Percentiles rank a stretch among this genome's conserved stretches.
These are phyloP conservation scores for Hymenoscyphus linearis DNA, from an alignment of 2,329 filamentous ascomycete species.

Conservation along the genomic window DNA sequence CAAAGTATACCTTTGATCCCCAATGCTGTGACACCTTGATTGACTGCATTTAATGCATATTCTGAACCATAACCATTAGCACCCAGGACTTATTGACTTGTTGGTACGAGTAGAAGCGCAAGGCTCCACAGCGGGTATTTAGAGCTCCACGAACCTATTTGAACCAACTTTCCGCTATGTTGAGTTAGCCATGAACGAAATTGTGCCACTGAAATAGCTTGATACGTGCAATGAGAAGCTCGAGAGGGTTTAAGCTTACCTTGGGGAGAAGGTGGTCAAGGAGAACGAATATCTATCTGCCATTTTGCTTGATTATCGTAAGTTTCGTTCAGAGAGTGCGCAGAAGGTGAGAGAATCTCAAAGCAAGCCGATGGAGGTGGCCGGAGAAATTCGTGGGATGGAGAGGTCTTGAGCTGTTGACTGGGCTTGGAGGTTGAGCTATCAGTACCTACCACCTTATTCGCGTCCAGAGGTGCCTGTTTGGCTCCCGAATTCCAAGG, in stretches of 20 bases:
- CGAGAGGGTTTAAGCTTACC: slow-evolving; percentile 53
- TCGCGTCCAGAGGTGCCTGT: slow-evolving; percentile 20
- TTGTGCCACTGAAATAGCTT: slow-evolving; percentile 8
- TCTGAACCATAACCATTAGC: slow-evolving; percentile 49
- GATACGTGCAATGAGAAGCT: slow-evolving; percentile 15
- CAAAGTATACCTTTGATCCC: slow-evolving; percentile 82
- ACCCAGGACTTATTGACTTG: slow-evolving; percentile 12
- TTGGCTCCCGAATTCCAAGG: slow-evolving; percentile 7
- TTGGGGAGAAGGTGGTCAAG: slow-evolving; percentile 98
- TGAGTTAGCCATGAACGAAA: slow-evolving; percentile 20
- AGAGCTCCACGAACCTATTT: slow-evolving; percentile 66
- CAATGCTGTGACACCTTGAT: slow-evolving; percentile 96
- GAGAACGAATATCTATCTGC: slow-evolving; percentile 99
- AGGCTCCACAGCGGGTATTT: background rate
- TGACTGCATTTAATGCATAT: slow-evolving; percentile 98
- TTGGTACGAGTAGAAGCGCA: slow-evolving; percentile 10
- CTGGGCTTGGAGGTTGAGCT: slow-evolving; percentile 20
- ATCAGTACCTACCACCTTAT: slow-evolving; percentile 18
- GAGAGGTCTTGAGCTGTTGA: slow-evolving; percentile 22
- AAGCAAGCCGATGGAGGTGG: slow-evolving; percentile 7
- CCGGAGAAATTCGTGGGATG: slow-evolving; percentile 5
- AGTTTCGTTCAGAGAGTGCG: slow-evolving; percentile 4
- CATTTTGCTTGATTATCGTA: slow-evolving; percentile 52
- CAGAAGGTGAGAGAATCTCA: slow-evolving; percentile 2
- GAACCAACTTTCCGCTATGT: slow-evolving; percentile 90